Base-by-base conservation (phyloP, 2,329 filamentous ascomycete species). In the Diaporthe sp. region DNA sequence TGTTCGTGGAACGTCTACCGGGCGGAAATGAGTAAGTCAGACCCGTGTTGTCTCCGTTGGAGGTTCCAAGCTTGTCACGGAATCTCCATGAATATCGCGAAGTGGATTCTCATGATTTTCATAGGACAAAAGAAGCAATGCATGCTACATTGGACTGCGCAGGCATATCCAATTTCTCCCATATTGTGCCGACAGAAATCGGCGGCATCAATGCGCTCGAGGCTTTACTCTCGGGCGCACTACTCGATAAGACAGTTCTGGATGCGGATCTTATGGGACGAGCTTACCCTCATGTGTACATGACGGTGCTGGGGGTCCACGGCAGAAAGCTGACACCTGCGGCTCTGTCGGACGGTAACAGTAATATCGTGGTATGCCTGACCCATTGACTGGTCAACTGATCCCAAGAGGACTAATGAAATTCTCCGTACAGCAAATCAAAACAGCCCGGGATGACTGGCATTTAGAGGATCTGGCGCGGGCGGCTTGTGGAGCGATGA, bases 171-270 rank as follows among this genome's bases (percentile, higher is more conserved):
- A 5, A 22, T n/a, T 68, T 68, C 64, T 68, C 47, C 10, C 64
- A 68, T 17, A 68, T 68, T 9, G 47, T 68, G 3, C 64, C 64
- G 47, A 68, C 64, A 13, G 64, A 68, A 19, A 68, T 68, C 17
- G 64, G 64, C 8, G 64, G 64, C 3, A 68, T 68, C n/a, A 68
- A 68, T 4, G 64, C 64, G 19, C 64, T 68, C 25, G 64, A 68
- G n/a, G 33, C 45, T 13, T 19, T 68, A 9, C 33, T 68, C 0
- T 68, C 64, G 0, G 64, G 45, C 15, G n/a, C 64, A 8, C n/a
- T 68, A 9, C 33, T 68, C 1, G 10, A 54, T 2, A 68, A 68
- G 47, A 54, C n/a, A 28, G 33, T 68, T 2, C n/a, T 68, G 15
- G 64, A 68, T 28, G 64, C 64, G 13, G 64, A 68, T 2, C 64